Percentiles rank a stretch among this genome's conserved stretches.
Evolutionary conservation across 2,329 filamentous ascomycete genomes (phyloP).

Genomic region (Raffaelea albimanens): DNA sequence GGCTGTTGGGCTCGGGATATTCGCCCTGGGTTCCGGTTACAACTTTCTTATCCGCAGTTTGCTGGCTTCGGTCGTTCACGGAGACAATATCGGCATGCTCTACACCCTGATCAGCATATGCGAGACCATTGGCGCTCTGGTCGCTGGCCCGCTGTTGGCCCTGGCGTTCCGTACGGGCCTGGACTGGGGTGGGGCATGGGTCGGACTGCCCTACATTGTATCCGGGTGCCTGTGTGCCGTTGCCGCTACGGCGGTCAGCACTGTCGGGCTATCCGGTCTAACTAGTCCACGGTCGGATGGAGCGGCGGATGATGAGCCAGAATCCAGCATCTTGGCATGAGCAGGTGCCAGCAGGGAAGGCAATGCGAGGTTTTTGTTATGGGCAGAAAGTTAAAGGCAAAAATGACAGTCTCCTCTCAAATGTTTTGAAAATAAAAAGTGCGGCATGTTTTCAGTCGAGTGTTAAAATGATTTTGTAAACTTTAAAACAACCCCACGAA

Average conservation of each 20-base stretch:
- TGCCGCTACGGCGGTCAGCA: neutral
- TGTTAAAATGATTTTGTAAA: too few relatives aligned
- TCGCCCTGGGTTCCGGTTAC: neutral
- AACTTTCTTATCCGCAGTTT: neutral
- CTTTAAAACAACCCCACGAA: too few relatives aligned
- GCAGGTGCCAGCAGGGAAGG: neutral
- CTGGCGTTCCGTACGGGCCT: neutral
- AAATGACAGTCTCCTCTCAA: neutral
- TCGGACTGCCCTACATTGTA: neutral
- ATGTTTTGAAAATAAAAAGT: neutral
- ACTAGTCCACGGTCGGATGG: neutral
- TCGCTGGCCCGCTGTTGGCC: neutral
- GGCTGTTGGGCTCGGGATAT: neutral
- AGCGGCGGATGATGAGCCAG: neutral
- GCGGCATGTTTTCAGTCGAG: too few relatives aligned
- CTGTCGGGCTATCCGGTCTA: neutral
- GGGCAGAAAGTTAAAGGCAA: too few relatives aligned
- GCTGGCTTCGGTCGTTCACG: neutral
- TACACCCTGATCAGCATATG: slow-evolving; percentile 1
- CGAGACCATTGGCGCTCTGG: neutral
- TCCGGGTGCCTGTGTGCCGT: neutral
- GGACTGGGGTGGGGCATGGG: neutral
- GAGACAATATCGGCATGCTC: neutral
- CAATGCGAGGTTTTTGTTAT: neutral
- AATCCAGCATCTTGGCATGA: neutral